phyloP scores from a whole-genome alignment of 2,329 filamentous ascomycete species.

The Grosmannia serpens region DNA sequence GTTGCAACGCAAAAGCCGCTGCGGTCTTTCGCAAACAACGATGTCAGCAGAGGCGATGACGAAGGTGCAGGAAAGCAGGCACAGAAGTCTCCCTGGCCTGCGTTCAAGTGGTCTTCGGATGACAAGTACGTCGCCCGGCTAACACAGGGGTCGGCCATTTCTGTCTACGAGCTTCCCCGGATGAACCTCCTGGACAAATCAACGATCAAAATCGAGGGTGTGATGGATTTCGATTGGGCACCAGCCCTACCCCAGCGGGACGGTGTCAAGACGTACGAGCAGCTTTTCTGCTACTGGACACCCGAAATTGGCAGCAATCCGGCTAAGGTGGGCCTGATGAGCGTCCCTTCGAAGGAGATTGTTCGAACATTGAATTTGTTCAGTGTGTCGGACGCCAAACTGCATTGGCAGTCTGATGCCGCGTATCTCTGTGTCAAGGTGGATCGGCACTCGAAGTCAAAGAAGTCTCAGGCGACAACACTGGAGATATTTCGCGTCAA shows the following conservation, averaged over 20 bases:
- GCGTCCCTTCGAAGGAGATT: slow-evolving; percentile 85
- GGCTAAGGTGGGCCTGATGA: slow-evolving; percentile 94
- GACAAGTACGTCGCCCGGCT: slow-evolving; percentile 94
- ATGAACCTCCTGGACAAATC: slow-evolving; percentile 86
- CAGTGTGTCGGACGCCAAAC: slow-evolving; percentile 93
- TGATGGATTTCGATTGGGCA: slow-evolving; percentile 97
- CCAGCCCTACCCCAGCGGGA: slow-evolving; percentile 73
- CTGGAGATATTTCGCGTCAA: slow-evolving; percentile 95
- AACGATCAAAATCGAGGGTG: slow-evolving; percentile 89
- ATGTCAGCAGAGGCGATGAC: slow-evolving; percentile 51
- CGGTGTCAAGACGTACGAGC: slow-evolving; percentile 82
- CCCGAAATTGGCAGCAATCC: slow-evolving; percentile 97
- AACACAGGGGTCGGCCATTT: slow-evolving; percentile 80
- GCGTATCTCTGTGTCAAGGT: slow-evolving; percentile 97
- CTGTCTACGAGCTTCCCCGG: slow-evolving; percentile 85
- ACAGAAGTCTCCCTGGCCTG: slow-evolving; percentile 93
- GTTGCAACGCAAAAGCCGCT: slow-evolving; percentile 80
- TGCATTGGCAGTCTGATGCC: slow-evolving; percentile 96
- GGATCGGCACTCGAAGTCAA: slow-evolving; percentile 95
- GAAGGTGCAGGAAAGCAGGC: slow-evolving; percentile 52
- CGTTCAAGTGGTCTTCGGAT: slow-evolving; percentile 98
- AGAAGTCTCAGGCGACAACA: slow-evolving; percentile 94
- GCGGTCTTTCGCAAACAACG: slow-evolving; percentile 85
- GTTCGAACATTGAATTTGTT: slow-evolving; percentile 93
- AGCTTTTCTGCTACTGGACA: slow-evolving; percentile 97